Conservation (phyloP, 148 eudicot genomes). For the Nyssa sinensis region DNA sequence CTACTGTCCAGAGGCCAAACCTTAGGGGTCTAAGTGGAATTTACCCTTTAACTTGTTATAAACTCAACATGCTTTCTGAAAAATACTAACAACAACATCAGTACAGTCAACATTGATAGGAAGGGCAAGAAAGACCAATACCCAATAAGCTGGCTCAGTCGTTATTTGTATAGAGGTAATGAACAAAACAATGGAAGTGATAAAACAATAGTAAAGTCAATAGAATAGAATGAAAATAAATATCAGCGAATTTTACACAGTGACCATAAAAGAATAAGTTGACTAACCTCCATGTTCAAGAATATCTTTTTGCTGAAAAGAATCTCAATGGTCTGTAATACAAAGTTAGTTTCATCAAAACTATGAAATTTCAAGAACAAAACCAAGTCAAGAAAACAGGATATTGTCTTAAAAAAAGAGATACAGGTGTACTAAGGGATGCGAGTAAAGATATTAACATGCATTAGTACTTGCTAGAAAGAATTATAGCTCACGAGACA, state of each 20-base stretch:
- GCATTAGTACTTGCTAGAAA: neutral
- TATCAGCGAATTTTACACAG: conserved; percentile 3
- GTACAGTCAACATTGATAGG: too few relatives aligned
- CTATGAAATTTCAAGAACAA: conserved; percentile 15
- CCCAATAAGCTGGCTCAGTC: neutral
- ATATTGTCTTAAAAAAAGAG: neutral
- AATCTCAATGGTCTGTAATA: conserved; percentile 88
- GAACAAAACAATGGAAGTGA: conserved; percentile 10
- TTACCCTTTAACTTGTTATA: too few relatives aligned
- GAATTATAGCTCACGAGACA: neutral
- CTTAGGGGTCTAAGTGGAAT: too few relatives aligned
- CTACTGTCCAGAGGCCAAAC: too few relatives aligned
- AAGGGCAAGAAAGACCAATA: too few relatives aligned
- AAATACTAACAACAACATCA: too few relatives aligned
- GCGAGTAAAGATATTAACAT: neutral
- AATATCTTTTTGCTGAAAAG: conserved; percentile 78
- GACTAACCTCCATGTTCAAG: conserved; percentile 79
- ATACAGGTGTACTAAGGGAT: neutral
- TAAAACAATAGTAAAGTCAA: conserved; percentile 11
- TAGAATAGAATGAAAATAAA: neutral
- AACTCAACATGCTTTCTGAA: too few relatives aligned
- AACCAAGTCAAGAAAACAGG: neutral
- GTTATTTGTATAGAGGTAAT: neutral
- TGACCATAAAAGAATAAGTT: conserved; percentile 5
- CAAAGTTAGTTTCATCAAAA: conserved; percentile 14